Evolutionary conservation across 805 yeast genomes (phyloP).

Genomic region (Kurtzmaniella cleridarum): DNA sequence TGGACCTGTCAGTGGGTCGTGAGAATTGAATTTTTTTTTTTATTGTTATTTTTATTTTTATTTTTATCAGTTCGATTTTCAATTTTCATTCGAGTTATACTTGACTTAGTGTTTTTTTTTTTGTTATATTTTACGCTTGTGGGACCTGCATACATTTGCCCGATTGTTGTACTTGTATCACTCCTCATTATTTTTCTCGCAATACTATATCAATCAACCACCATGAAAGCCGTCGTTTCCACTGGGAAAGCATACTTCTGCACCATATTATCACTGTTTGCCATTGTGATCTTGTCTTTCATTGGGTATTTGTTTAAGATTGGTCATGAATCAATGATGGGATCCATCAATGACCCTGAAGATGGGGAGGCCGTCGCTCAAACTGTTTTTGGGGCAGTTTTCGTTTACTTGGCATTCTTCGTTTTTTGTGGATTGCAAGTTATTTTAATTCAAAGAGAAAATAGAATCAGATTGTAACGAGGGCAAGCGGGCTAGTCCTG

Average conservation of each 20-base stretch:
- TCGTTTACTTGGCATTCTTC: slow-evolving; percentile 75
- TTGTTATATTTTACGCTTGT: too few relatives aligned
- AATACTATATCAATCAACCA: background rate
- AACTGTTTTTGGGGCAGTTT: slow-evolving; percentile 85
- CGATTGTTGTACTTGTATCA: background rate
- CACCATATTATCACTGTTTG: slow-evolving; percentile 88
- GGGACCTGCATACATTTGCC: too few relatives aligned
- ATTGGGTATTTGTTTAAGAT: slow-evolving; percentile 76
- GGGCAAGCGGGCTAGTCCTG: background rate
- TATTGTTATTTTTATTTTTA: too few relatives aligned
- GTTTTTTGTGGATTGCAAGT: slow-evolving; percentile 89
- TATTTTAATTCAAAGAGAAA: slow-evolving; percentile 54
- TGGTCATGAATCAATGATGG: slow-evolving; percentile 88
- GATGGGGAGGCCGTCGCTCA: slow-evolving; percentile 92
- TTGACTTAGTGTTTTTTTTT: too few relatives aligned
- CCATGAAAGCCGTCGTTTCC: slow-evolving; percentile 42
- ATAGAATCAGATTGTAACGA: slow-evolving; percentile 46
- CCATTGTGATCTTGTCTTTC: slow-evolving; percentile 78
- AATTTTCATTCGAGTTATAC: too few relatives aligned
- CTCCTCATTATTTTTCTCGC: background rate
- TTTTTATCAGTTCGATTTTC: too few relatives aligned
- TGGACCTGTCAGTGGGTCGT: too few relatives aligned
- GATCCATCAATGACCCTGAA: slow-evolving; percentile 84
- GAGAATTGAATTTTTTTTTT: too few relatives aligned
- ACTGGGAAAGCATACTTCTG: slow-evolving; percentile 92